Percentiles rank a stretch among this genome's conserved stretches.
These are phyloP conservation scores for Botrytis deweyae DNA, from an alignment of 2,329 filamentous ascomycete species.

Conservation along the genomic window DNA sequence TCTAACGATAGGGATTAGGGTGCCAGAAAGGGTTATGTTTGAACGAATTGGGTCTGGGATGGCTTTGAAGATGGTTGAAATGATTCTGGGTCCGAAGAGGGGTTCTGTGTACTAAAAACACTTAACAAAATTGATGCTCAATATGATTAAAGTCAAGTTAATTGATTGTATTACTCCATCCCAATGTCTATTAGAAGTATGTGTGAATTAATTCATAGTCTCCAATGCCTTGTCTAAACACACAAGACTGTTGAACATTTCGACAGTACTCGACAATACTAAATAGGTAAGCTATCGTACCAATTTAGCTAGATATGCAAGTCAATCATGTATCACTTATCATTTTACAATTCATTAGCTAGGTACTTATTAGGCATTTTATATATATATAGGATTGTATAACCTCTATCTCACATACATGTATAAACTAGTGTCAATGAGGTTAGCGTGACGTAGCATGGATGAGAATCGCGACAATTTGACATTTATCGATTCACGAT, in stretches of 20 bases:
- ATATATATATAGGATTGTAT: neutral
- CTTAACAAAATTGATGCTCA: slow-evolving; percentile 12
- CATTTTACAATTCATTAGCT: neutral
- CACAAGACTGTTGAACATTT: neutral
- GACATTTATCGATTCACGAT: slow-evolving; percentile 21
- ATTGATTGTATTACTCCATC: slow-evolving; percentile 8
- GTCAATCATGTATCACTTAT: neutral
- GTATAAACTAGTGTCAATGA: slow-evolving; percentile 22
- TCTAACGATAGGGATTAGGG: slow-evolving; percentile 45
- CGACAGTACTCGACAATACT: neutral
- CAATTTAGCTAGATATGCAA: neutral
- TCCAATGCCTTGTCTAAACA: neutral
- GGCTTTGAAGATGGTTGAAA: slow-evolving; percentile 23
- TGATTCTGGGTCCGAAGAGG: slow-evolving; percentile 15
- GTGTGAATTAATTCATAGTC: neutral
- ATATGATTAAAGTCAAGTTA: slow-evolving; percentile 6
- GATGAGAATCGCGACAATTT: slow-evolving; percentile 23
- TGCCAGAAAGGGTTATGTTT: slow-evolving; percentile 68
- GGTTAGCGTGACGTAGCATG: slow-evolving; percentile 19
- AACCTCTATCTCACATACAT: neutral
- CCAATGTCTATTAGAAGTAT: neutral
- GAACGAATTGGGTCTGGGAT: slow-evolving; percentile 37
- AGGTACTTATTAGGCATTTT: neutral
- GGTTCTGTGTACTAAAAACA: slow-evolving; percentile 20
- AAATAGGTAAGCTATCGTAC: neutral